These are phyloP conservation scores for Debaryomyces fabryi DNA, from an alignment of 1,139 yeast genomes.

Conservation along the genomic window DNA sequence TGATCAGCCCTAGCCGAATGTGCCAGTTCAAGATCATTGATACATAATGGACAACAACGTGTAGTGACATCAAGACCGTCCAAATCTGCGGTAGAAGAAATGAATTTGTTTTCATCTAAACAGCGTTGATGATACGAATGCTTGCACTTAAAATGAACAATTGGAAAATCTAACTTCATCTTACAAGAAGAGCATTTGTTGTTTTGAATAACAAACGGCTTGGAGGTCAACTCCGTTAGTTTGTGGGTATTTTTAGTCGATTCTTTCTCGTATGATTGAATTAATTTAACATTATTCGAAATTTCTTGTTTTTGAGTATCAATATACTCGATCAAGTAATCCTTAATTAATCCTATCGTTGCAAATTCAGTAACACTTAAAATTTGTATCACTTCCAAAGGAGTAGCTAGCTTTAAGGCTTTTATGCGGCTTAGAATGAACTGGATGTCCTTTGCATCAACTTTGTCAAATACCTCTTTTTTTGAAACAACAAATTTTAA, in stretches of 20 bases:
- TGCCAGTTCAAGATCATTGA: slow-evolving; percentile 67
- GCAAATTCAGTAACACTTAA: slow-evolving; percentile 66
- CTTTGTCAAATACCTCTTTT: slow-evolving; percentile 51
- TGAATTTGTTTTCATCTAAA: slow-evolving; percentile 49
- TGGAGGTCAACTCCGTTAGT: slow-evolving; percentile 53
- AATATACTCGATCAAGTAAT: slow-evolving; percentile 65
- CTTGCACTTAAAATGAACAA: slow-evolving; percentile 81
- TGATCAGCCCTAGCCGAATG: slow-evolving; percentile 62
- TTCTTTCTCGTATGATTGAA: slow-evolving; percentile 70
- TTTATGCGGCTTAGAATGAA: slow-evolving; percentile 57
- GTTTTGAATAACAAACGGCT: slow-evolving; percentile 68
- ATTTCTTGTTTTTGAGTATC: slow-evolving; percentile 67
- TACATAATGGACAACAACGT: slow-evolving; percentile 70
- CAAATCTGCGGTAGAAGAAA: slow-evolving; percentile 15
- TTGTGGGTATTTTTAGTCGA: slow-evolving; percentile 56
- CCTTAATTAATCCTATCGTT: slow-evolving; percentile 73
- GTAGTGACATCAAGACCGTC: slow-evolving; percentile 14
- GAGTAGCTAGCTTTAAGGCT: slow-evolving; percentile 59
- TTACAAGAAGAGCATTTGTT: slow-evolving; percentile 74
- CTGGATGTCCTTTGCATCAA: slow-evolving; percentile 56
- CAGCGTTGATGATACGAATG: slow-evolving; percentile 91
- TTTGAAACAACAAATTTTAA: slow-evolving; percentile 66
- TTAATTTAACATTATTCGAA: slow-evolving; percentile 64
- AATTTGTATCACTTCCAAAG: slow-evolving; percentile 74
- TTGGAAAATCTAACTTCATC: slow-evolving; percentile 72